Evolutionary conservation across 306 rosid genomes (phyloP).

Genomic region (Abrus pulchellus): DNA sequence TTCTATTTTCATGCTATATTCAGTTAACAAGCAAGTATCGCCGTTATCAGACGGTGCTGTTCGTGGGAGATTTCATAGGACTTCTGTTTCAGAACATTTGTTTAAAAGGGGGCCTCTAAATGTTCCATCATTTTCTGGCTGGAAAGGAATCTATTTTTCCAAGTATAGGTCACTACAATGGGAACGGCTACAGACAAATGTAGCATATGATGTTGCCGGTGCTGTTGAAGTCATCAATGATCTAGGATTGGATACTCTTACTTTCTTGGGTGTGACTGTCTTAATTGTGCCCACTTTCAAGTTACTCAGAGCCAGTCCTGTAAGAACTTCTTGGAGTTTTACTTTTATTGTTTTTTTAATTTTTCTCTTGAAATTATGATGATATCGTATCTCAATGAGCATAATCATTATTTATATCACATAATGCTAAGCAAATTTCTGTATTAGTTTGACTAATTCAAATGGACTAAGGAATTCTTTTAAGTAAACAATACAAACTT

Average conservation of each 20-base stretch:
- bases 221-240: slow-evolving; percentile 89
- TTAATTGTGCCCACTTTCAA: slow-evolving; percentile 87
- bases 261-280: slow-evolving; percentile 85
- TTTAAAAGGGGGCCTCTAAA: slow-evolving; percentile 44
- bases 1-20: slow-evolving; percentile 51
- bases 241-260: slow-evolving; percentile 91
- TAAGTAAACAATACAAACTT: background rate
- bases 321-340: slow-evolving; percentile 42
- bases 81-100: slow-evolving; percentile 53
- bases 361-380: slow-evolving; percentile 23
- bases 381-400: slow-evolving; percentile 17
- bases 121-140: slow-evolving; percentile 44
- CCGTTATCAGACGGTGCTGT: slow-evolving; percentile 44
- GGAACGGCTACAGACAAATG: slow-evolving; percentile 57
- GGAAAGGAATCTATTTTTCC: slow-evolving; percentile 53
- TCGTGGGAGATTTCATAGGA: slow-evolving; percentile 49
- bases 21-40: slow-evolving; percentile 54
- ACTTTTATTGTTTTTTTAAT: background rate
- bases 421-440: slow-evolving; percentile 24
- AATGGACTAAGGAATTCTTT: slow-evolving; percentile 36
- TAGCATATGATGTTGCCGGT: slow-evolving; percentile 76
- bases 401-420: slow-evolving; percentile 7
- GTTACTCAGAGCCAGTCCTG: slow-evolving; percentile 69
- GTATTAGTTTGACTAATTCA: slow-evolving; percentile 31
- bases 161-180: slow-evolving; percentile 49